These are phyloP conservation scores for Brettanomyces anomalus DNA, from an alignment of 805 yeast genomes.

Conservation along the genomic window DNA sequence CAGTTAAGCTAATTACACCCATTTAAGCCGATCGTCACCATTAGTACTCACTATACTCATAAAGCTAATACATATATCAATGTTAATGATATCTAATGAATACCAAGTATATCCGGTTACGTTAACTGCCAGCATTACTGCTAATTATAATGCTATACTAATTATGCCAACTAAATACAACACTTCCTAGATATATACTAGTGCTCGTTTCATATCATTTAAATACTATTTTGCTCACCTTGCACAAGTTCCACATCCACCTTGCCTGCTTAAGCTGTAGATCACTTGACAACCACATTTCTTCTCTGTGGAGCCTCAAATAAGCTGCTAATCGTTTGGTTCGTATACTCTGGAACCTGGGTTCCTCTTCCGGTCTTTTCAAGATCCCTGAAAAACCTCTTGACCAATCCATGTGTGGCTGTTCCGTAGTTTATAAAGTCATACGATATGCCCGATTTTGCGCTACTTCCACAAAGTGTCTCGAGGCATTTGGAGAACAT, in stretches of 20 bases:
- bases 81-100: background rate
- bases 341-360: slow-evolving; percentile 5
- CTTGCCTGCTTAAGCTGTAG: too few species aligned
- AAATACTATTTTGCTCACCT: too few species aligned
- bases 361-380: slow-evolving; percentile 4
- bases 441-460: slow-evolving; percentile 4
- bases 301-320: background rate
- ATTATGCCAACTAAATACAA: too few species aligned
- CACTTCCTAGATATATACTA: too few species aligned
- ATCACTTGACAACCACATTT: background rate
- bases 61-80: background rate
- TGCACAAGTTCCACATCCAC: too few species aligned
- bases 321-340: background rate
- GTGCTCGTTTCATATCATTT: too few species aligned
- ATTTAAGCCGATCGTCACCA: too few species aligned
- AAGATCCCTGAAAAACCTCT: slow-evolving; percentile 17
- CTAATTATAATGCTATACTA: too few species aligned
- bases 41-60: too few species aligned
- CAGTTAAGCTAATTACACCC: too few species aligned
- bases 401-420: slow-evolving; percentile 20
- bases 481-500: slow-evolving; percentile 25
- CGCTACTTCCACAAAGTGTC: slow-evolving; percentile 7
- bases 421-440: slow-evolving; percentile 24
- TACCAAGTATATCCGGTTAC: too few species aligned
- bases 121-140: too few species aligned